Percentiles rank a stretch among this genome's conserved stretches.
Evolutionary conservation across 495 filamentous ascomycete genomes (phyloP).

Genomic region (Neurospora tetrasperma): DNA sequence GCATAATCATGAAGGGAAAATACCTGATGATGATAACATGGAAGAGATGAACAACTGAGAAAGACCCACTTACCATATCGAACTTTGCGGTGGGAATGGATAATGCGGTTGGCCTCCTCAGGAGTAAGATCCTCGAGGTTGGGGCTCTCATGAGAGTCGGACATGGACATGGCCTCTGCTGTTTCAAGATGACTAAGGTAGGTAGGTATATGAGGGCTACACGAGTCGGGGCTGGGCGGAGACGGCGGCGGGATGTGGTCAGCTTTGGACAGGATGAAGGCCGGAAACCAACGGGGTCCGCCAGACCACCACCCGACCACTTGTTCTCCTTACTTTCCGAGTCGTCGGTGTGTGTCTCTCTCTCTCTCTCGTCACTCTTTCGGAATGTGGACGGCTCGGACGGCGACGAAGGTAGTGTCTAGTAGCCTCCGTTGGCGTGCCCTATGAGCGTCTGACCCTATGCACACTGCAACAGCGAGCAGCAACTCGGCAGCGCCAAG

Average conservation of each 20-base stretch:
- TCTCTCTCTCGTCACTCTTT: background rate
- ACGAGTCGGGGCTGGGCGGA: background rate
- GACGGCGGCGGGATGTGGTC: background rate
- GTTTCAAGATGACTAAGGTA: background rate
- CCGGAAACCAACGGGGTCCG: background rate
- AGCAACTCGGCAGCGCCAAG: background rate
- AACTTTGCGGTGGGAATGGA: conserved; percentile 49
- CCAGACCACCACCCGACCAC: background rate
- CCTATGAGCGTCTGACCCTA: background rate
- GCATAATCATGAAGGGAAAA: background rate
- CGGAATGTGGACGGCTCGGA: background rate
- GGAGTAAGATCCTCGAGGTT: conserved; percentile 40
- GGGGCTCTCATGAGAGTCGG: conserved; percentile 27
- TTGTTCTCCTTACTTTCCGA: background rate
- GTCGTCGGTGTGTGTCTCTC: background rate
- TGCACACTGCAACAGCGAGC: background rate
- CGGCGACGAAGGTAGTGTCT: background rate
- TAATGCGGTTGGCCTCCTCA: conserved; percentile 48
- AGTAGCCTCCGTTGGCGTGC: background rate
- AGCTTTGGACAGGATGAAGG: background rate
- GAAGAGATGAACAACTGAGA: background rate
- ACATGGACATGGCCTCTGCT: conserved; percentile 12
- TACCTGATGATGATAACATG: conserved; percentile 1
- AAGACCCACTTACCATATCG: conserved; percentile 41
- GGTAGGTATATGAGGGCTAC: background rate